A percentile compares a stretch with the other conserved stretches of the same genome.
Conservation (phyloP, 805 yeast species). For the Hanseniaspora thailandica region DNA sequence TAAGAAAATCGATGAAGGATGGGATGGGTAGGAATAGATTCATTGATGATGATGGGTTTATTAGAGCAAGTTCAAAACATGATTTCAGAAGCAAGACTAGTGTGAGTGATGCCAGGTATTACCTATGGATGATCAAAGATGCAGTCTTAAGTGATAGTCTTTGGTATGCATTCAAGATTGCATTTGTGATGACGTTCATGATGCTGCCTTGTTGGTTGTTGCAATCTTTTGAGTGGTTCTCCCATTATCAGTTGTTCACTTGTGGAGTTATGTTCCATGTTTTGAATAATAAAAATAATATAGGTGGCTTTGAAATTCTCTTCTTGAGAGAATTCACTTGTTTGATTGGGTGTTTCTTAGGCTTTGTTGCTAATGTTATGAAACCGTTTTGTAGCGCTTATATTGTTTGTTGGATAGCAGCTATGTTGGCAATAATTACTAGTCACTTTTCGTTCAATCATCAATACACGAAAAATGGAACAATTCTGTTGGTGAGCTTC, state of each 20-base stretch:
- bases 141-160: constrained; percentile 31
- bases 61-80: constrained; percentile 33
- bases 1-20: background rate
- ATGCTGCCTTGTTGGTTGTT: constrained; percentile 37
- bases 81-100: constrained; percentile 35
- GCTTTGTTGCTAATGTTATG: constrained; percentile 36
- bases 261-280: constrained; percentile 31
- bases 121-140: constrained; percentile 31
- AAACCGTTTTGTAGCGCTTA: constrained; percentile 30
- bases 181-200: constrained; percentile 30
- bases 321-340: constrained; percentile 29
- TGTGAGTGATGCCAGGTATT: constrained; percentile 28
- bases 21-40: constrained; percentile 11
- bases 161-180: constrained; percentile 35
- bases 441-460: constrained; percentile 30
- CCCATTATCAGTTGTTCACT: constrained; percentile 35
- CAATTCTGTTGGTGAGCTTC: constrained; percentile 33
- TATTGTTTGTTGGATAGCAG: constrained; percentile 34
- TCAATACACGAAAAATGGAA: constrained; percentile 35
- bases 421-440: constrained; percentile 27
- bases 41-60: constrained; percentile 15
- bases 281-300: constrained; percentile 33
- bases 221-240: constrained; percentile 34
- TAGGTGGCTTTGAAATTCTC: constrained; percentile 30
- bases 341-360: constrained; percentile 37